Evolutionary conservation across 2,329 filamentous ascomycete genomes (phyloP), one percentile per base, ranked within the genome.

Genomic region (Chaetomium sp.): DNA sequence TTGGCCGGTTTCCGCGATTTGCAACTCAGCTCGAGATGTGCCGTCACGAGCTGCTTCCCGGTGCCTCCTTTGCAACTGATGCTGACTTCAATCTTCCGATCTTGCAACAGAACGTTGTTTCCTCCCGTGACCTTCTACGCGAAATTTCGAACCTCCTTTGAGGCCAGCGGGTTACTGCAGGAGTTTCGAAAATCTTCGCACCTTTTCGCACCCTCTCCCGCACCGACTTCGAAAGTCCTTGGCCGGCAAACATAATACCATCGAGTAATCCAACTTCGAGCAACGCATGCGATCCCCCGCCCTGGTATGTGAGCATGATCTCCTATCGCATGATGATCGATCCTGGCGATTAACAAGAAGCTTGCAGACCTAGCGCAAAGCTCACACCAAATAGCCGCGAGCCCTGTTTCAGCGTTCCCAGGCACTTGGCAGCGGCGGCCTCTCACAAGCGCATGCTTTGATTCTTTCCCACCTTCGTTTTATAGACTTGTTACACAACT

Each of bases 381-480:
- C 67, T 65, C 62, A 64, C 58, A 57, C 58, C 62, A 59, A 60
- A 65, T 64, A 68, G 65, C 62, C 64, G 65, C 64, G 59, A 59
- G 62, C 64, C 62, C 60, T 67, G 68, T 72, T 72, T 72, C 71
- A 71, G 66, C 66, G 67, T 62, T 66, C 59, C 53, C 61, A 61
- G 64, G 64, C 64, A 64, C 57, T 60, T 53, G 52, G 60, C 53
- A 61, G 59, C 55, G 61, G 57, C 53, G 53, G 55, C 60, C 59
- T 49, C 51, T 59, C 61, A 60, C 54, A 46, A 41, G 19, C 49
- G 34, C 40, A 45, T 46, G 42, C 56, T 54, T 54, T 50, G 49
- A 52, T 52, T 50, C 47, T 54, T 60, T 61, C 48, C 50, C 49
- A 52, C 53, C 38, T n/a, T 54, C 53, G 43, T 59, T 59, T 48